Evolutionary conservation across 306 rosid species (phyloP), one percentile per base, ranked within the genome.

Genomic region (Gynostemma pentaphyllum): DNA sequence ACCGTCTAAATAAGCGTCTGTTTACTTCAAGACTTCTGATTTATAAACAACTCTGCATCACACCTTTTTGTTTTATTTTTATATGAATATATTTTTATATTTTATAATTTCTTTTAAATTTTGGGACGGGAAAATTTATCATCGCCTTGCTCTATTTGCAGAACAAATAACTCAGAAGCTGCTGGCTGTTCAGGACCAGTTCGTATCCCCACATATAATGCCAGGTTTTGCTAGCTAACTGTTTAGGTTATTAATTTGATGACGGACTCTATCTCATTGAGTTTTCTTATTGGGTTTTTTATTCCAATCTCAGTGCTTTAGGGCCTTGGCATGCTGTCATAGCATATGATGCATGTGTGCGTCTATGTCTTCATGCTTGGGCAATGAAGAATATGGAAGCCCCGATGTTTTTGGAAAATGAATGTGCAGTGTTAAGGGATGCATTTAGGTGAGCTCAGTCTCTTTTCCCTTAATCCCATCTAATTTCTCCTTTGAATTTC

Each of bases 311-410:
- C 81, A 94, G 99, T 75, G 90, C 97, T 57, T 88, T 82, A 56
- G 99, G 99, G 46, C 90, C 99, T 1, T 94, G 99, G 97, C 85
- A 88, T 76, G 83, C 81, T 32, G 87, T 88, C 76, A 68, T 94
- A 63, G 94, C 99, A 45, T 94, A 94, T 62, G 99, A 94, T 71
- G 97, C 99, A 40, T 94, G 97, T 46, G 99, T 78, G 45, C 97
- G 99, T 41, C 82, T 94, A 60, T 94, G 99, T 74, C 99, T 94
- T 69, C 99, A 94, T 75, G 94, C 99, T 66, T 94, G 99, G 99
- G 97, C 99, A 72, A 88, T 88, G 97, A 94, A 88, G 69, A 83
- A 90, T 75, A 79, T 81, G 97, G 99, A 94, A 84, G 99, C 99
- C 56, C 99, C 99, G 1, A 86, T 77, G 94, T 94, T 94, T 72